A percentile compares a stretch with the other conserved stretches of the same genome.
Conservation (phyloP, 2,329 filamentous ascomycete genomes). For the Aureobasidium sp. region DNA sequence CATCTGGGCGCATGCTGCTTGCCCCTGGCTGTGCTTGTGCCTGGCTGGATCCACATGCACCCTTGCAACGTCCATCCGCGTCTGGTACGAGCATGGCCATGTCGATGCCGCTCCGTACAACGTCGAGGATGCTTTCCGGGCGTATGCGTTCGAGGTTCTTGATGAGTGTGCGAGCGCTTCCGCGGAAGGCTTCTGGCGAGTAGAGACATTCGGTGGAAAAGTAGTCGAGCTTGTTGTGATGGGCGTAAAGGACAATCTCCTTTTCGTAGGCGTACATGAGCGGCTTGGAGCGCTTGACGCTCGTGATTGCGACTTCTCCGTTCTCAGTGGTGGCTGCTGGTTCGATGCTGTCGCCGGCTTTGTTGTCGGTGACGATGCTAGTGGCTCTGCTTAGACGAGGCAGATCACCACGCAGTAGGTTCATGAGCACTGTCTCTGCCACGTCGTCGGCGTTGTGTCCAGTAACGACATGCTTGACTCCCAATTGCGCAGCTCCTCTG, state of each 20-base stretch:
- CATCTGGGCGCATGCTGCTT: constrained; percentile 31
- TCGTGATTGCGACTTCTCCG: constrained; percentile 45
- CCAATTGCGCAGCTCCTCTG: constrained; percentile 78
- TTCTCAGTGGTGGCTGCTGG: constrained; percentile 14
- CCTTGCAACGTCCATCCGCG: constrained; percentile 42
- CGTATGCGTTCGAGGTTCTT: constrained; percentile 92
- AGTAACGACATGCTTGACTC: constrained; percentile 88
- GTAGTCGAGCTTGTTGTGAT: constrained; percentile 95
- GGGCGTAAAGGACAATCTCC: constrained; percentile 95
- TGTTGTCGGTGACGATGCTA: constrained; percentile 68
- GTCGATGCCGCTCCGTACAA: constrained; percentile 90
- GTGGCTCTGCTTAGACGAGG: constrained; percentile 82
- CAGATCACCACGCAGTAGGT: constrained; percentile 82
- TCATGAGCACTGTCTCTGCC: constrained; percentile 97
- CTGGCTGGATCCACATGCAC: constrained; percentile 36
- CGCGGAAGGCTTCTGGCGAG: constrained; percentile 91
- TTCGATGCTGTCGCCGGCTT: constrained; percentile 29
- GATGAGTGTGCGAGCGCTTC: constrained; percentile 83
- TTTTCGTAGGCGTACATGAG: constrained; percentile 99
- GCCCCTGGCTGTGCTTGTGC: constrained; percentile 21
- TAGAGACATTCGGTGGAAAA: constrained; percentile 99
- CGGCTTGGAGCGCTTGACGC: constrained; percentile 92
- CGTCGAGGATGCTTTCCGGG: constrained; percentile 89
- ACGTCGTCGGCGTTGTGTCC: constrained; percentile 97
- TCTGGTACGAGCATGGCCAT: constrained; percentile 81